phyloP scores from a whole-genome alignment of 2,329 filamentous ascomycete species.

The Diaporthe ampelina region DNA sequence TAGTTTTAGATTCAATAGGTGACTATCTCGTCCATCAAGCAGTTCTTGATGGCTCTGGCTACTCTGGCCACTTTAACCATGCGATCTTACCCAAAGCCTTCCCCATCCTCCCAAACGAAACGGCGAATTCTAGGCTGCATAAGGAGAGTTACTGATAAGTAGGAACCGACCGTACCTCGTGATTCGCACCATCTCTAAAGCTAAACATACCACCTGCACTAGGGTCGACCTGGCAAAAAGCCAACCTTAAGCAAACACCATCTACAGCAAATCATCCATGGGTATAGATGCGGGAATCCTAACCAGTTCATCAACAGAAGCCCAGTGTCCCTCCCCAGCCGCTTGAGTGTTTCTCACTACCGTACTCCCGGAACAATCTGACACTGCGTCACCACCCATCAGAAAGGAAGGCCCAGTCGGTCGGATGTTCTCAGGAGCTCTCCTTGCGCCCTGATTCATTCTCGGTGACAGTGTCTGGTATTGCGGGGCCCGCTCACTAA shows the following conservation, averaged over 20 bases:
- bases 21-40: not conserved
- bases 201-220: not conserved
- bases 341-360: conserved; percentile 34
- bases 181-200: not conserved
- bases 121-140: conserved; percentile 14
- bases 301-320: conserved; percentile 14
- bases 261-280: conserved; percentile 25
- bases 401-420: conserved; percentile 4
- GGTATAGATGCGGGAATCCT: conserved; percentile 7
- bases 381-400: conserved; percentile 28
- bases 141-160: conserved; percentile 37
- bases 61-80: not conserved
- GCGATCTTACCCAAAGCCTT: not conserved
- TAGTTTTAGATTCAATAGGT: conserved; percentile 4
- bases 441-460: conserved; percentile 38
- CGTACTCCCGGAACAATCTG: conserved; percentile 39
- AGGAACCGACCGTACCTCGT: not conserved
- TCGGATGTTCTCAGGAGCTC: conserved; percentile 7
- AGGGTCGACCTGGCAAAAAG: not conserved
- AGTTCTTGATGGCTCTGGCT: not conserved
- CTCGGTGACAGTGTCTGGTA: conserved; percentile 26
- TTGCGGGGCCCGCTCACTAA: conserved; percentile 4
- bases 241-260: not conserved
- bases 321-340: conserved; percentile 17
- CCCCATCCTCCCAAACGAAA: not conserved